phyloP scores from a whole-genome alignment of 306 rosid species.

The Spatholobus suberectus region DNA sequence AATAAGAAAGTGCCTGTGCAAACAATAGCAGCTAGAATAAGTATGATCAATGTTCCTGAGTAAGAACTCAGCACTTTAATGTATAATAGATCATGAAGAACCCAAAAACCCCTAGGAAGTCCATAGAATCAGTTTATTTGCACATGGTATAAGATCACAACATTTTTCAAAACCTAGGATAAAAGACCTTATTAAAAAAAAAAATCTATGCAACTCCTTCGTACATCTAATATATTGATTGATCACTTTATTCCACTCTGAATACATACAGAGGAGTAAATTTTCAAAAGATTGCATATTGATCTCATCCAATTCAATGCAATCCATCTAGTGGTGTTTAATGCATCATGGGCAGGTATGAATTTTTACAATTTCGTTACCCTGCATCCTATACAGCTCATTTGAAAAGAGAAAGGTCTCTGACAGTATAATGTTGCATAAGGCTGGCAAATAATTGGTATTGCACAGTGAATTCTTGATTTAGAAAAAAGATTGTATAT shows the following conservation, averaged over 20 bases:
- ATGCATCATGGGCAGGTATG: neutral
- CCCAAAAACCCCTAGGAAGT: slow-evolving; percentile 27
- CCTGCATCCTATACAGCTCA: neutral
- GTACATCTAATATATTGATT: neutral
- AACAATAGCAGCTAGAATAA: neutral
- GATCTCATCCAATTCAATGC: slow-evolving; percentile 18
- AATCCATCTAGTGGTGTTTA: neutral
- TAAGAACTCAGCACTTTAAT: slow-evolving; percentile 35
- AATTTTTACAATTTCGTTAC: neutral
- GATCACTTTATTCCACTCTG: slow-evolving; percentile 20
- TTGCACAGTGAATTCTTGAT: too few relatives aligned
- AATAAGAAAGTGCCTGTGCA: neutral
- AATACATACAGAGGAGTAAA: slow-evolving; percentile 1
- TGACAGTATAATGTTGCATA: neutral
- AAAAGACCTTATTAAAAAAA: neutral
- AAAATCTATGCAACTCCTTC: neutral
- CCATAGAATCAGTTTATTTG: slow-evolving; percentile 2
- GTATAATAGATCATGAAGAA: slow-evolving; percentile 30
- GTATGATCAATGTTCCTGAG: neutral
- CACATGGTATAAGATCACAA: slow-evolving; percentile 5
- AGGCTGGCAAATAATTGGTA: too few relatives aligned
- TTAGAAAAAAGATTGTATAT: slow-evolving; percentile 7
- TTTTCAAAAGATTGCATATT: slow-evolving; percentile 9
- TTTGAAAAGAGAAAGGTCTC: slow-evolving; percentile 12
- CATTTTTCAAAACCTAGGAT: neutral